These are phyloP conservation scores for Soucietia sequanensis DNA, from an alignment of 805 yeast genomes.

Conservation along the genomic window DNA sequence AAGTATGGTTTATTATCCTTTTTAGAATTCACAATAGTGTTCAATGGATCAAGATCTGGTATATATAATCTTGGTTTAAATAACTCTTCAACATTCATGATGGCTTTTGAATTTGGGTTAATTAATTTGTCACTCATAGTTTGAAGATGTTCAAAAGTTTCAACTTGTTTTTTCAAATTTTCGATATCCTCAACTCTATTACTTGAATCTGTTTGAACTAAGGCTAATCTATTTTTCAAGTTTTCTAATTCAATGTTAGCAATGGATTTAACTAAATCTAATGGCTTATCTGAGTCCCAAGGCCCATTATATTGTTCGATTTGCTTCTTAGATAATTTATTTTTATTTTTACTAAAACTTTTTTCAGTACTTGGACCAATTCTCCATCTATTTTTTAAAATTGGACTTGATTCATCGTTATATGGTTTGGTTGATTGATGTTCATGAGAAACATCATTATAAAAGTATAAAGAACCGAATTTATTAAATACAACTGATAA, in stretches of 20 bases:
- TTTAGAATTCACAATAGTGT: slow-evolving; percentile 55
- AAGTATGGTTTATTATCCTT: slow-evolving; percentile 44
- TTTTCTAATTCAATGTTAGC: slow-evolving; percentile 68
- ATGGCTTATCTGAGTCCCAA: slow-evolving; percentile 59
- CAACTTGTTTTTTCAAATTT: slow-evolving; percentile 47
- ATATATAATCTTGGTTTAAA: slow-evolving; percentile 70
- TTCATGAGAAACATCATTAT: slow-evolving; percentile 56
- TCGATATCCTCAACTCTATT: slow-evolving; percentile 42
- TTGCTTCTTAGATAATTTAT: slow-evolving; percentile 48
- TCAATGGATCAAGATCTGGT: slow-evolving; percentile 91
- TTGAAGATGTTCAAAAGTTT: slow-evolving; percentile 61
- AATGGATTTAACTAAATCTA: slow-evolving; percentile 60
- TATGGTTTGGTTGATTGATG: slow-evolving; percentile 48
- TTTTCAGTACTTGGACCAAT: slow-evolving; percentile 89
- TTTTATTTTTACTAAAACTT: slow-evolving; percentile 69
- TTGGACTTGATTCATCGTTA: slow-evolving; percentile 58
- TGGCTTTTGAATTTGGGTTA: slow-evolving; percentile 48
- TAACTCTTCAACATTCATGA: slow-evolving; percentile 62
- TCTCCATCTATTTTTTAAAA: slow-evolving; percentile 69
- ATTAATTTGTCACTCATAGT: slow-evolving; percentile 59
- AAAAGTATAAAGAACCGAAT: slow-evolving; percentile 82
- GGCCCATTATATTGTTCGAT: slow-evolving; percentile 69
- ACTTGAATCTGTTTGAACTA: slow-evolving; percentile 55
- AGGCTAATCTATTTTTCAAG: slow-evolving; percentile 50
- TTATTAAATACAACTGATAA: slow-evolving; percentile 60